Evolutionary conservation across 257 asterid genomes (phyloP).

Genomic region (Forsythia suspensa): DNA sequence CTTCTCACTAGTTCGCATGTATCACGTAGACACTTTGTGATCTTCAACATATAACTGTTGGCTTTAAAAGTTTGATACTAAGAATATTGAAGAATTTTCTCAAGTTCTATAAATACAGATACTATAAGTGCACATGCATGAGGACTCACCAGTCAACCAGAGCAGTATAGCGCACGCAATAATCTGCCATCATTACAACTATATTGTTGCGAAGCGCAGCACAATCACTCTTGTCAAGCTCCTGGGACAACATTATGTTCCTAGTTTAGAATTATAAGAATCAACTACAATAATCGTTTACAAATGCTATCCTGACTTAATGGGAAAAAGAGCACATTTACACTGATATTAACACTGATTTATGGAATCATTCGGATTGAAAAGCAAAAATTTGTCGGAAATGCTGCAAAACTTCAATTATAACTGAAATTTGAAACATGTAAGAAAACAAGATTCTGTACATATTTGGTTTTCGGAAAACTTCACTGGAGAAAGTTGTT

Average conservation of each 20-base stretch:
- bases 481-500: not conserved
- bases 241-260: constrained; percentile 40
- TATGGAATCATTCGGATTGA: not conserved
- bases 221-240: constrained; percentile 83
- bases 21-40: constrained; percentile 87
- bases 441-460: constrained; percentile 10
- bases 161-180: constrained; percentile 94
- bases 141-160: constrained; percentile 80
- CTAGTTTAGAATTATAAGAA: constrained; percentile 2
- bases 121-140: constrained; percentile 4
- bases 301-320: not conserved
- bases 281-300: not conserved
- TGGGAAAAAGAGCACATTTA: not conserved
- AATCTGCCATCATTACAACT: constrained; percentile 88
- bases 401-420: not conserved
- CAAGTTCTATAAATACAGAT: not conserved
- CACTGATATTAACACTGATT: not conserved
- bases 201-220: constrained; percentile 89
- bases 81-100: constrained; percentile 16
- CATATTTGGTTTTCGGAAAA: constrained; percentile 4
- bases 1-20: constrained; percentile 90
- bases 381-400: not conserved
- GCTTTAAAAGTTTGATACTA: constrained; percentile 3
- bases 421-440: not conserved
- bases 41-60: constrained; percentile 75